Conservation (phyloP, 2,329 filamentous ascomycete species). For the Bipolaris victoriae region DNA sequence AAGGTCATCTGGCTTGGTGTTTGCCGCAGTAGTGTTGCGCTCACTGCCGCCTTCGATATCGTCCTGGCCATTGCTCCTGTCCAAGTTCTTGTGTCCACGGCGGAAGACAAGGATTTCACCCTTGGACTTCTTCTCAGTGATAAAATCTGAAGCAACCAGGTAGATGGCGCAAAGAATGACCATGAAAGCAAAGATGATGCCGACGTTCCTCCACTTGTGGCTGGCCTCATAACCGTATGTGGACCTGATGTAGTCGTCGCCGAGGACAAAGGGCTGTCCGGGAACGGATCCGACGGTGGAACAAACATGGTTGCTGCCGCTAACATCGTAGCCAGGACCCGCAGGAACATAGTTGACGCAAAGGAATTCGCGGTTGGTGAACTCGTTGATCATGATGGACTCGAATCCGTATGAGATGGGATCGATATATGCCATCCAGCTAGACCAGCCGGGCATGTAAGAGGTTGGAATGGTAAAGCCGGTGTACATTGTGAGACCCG, state of each 20-base stretch:
- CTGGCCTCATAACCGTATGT: slow-evolving; percentile 42
- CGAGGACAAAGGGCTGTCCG: slow-evolving; percentile 48
- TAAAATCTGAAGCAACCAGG: slow-evolving; percentile 54
- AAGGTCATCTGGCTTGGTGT: slow-evolving; percentile 2
- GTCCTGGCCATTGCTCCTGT: slow-evolving; percentile 55
- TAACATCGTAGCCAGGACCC: slow-evolving; percentile 27
- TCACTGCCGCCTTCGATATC: slow-evolving; percentile 47
- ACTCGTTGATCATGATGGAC: slow-evolving; percentile 82
- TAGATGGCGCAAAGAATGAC: slow-evolving; percentile 52
- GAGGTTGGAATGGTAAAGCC: slow-evolving; percentile 64
- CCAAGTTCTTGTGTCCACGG: slow-evolving; percentile 52
- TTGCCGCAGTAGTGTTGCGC: too few relatives aligned
- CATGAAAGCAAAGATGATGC: slow-evolving; percentile 55
- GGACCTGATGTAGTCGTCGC: slow-evolving; percentile 47
- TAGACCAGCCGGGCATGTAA: slow-evolving; percentile 80
- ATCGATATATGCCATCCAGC: slow-evolving; percentile 83
- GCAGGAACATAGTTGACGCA: slow-evolving; percentile 56
- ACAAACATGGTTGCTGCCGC: slow-evolving; percentile 52
- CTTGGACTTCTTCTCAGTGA: slow-evolving; percentile 58
- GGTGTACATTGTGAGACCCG: slow-evolving; percentile 70
- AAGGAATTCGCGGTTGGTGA: slow-evolving; percentile 66
- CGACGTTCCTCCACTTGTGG: slow-evolving; percentile 57
- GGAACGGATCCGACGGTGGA: slow-evolving; percentile 51
- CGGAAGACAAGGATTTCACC: slow-evolving; percentile 59
- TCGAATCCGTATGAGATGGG: slow-evolving; percentile 83